Percentiles rank a stretch among this genome's conserved stretches.
Evolutionary conservation across 108 stramenopile genomes (phyloP).

Genomic region (Cyclostephanos tholiformis): DNA sequence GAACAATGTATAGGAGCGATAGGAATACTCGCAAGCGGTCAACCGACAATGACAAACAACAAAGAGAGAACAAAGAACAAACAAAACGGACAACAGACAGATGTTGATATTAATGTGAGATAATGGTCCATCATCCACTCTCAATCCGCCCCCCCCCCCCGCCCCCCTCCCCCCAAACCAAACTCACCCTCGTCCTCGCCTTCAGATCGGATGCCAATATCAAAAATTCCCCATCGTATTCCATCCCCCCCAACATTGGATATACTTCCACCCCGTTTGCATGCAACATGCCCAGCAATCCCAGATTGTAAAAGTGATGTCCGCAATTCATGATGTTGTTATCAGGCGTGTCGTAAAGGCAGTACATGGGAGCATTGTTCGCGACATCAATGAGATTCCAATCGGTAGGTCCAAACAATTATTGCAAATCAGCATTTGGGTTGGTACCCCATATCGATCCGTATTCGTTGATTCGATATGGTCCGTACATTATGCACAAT

Average conservation of each 20-base stretch:
- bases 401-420: slow-evolving; percentile 12
- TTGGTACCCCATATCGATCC: slow-evolving; percentile 16
- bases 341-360: not conserved
- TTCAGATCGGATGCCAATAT: slow-evolving; percentile 9
- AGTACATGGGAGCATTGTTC: slow-evolving; percentile 15
- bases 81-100: too few relatives aligned
- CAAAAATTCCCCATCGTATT: slow-evolving; percentile 6
- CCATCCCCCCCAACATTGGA: slow-evolving; percentile 12
- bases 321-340: slow-evolving; percentile 3
- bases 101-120: too few relatives aligned
- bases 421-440: slow-evolving; percentile 10
- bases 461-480: slow-evolving; percentile 5
- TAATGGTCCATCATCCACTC: too few relatives aligned
- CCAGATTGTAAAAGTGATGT: slow-evolving; percentile 22
- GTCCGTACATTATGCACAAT: slow-evolving; percentile 7
- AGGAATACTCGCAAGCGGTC: too few relatives aligned
- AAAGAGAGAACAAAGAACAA: too few relatives aligned
- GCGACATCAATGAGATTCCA: slow-evolving; percentile 7
- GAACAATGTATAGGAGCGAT: too few relatives aligned
- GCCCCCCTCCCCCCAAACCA: too few relatives aligned
- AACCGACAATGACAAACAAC: too few relatives aligned
- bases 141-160: too few relatives aligned
- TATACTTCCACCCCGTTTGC: slow-evolving; percentile 24
- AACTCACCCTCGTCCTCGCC: slow-evolving; percentile 22
- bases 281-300: slow-evolving; percentile 27